phyloP scores from a whole-genome alignment of 176 grass and related monocot species.

The Carex kokanica region DNA sequence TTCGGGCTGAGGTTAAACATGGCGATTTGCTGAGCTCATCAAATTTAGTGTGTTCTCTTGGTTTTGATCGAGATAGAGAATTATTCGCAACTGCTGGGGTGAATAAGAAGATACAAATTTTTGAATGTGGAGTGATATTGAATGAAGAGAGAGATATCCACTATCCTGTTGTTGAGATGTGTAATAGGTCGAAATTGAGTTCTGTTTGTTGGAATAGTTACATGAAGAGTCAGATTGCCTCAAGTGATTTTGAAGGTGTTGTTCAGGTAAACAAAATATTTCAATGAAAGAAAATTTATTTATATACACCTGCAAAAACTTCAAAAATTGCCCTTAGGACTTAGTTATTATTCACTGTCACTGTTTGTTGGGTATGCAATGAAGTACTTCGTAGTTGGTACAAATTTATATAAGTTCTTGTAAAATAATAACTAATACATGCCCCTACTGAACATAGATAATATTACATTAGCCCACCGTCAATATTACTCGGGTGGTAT shows the following conservation, averaged over 20 bases:
- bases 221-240: slow-evolving; percentile 94
- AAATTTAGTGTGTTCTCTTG: slow-evolving; percentile 95
- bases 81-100: slow-evolving; percentile 96
- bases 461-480: neutral
- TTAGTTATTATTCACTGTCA: neutral
- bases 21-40: slow-evolving; percentile 85
- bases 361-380: neutral
- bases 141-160: slow-evolving; percentile 92
- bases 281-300: neutral
- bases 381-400: neutral
- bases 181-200: slow-evolving; percentile 89
- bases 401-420: neutral
- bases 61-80: slow-evolving; percentile 91
- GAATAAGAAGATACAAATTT: slow-evolving; percentile 99
- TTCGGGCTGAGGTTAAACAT: slow-evolving; percentile 83
- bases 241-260: slow-evolving; percentile 95
- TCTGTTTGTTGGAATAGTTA: slow-evolving; percentile 97
- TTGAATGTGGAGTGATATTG: slow-evolving; percentile 85
- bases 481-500: neutral
- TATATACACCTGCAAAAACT: neutral
- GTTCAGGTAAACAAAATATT: slow-evolving; percentile 58
- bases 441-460: neutral
- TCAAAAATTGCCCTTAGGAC: neutral
- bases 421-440: neutral
- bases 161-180: slow-evolving; percentile 97